Conservation (phyloP, 768 basidiomycete species). For the Scleroderma citrinum region DNA sequence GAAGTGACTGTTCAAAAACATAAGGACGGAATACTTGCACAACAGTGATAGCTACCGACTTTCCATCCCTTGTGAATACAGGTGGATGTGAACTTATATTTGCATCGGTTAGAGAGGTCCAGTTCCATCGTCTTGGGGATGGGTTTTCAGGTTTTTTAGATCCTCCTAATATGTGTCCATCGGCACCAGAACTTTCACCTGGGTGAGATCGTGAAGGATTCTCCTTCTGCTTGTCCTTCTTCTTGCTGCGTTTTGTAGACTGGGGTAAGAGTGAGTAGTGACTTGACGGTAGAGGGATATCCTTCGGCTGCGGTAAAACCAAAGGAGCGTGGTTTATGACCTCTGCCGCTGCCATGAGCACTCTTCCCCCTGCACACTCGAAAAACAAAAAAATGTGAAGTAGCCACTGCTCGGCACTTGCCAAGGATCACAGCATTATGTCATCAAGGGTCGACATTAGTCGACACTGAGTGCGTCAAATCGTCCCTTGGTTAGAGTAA, state of each 20-base stretch:
- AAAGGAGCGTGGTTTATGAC: slow-evolving; percentile 12
- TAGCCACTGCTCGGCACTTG: slow-evolving; percentile 6
- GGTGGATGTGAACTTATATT: slow-evolving; percentile 60
- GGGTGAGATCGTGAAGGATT: slow-evolving; percentile 26
- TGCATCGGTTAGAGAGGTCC: slow-evolving; percentile 68
- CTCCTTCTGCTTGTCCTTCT: slow-evolving; percentile 39
- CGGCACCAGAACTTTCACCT: slow-evolving; percentile 17
- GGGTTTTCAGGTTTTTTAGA: neutral
- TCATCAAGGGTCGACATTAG: too few species aligned
- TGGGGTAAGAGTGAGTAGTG: slow-evolving; percentile 11
- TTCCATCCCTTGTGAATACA: slow-evolving; percentile 84
- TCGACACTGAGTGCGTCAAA: too few species aligned
- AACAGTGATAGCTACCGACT: slow-evolving; percentile 39
- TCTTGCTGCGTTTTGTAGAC: slow-evolving; percentile 27
- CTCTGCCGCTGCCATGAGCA: slow-evolving; percentile 12
- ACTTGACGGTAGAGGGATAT: slow-evolving; percentile 29
- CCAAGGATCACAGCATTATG: neutral
- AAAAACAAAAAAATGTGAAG: slow-evolving; percentile 4
- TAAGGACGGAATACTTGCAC: slow-evolving; percentile 8
- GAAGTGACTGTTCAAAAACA: slow-evolving; percentile 59
- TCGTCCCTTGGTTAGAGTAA: too few species aligned
- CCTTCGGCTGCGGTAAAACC: slow-evolving; percentile 32
- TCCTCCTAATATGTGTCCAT: slow-evolving; percentile 3
- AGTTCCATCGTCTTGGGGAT: slow-evolving; percentile 38
- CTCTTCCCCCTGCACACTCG: neutral